phyloP scores from a whole-genome alignment of 768 basidiomycete species.

The Rhizopogon vinicolor region DNA sequence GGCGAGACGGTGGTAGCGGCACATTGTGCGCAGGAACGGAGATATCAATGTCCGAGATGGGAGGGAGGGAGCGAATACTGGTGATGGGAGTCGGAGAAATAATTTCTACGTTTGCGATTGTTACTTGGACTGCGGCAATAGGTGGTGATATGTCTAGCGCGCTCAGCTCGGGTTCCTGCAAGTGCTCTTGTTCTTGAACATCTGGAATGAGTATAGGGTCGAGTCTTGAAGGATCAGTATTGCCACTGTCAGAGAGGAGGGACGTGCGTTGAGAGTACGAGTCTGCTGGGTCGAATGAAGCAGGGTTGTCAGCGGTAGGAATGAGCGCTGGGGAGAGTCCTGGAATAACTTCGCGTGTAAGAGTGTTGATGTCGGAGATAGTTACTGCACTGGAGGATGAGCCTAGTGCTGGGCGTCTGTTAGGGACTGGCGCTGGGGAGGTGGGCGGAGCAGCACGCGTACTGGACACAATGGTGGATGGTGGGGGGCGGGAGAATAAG shows the following conservation, averaged over 20 bases:
- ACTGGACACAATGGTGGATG: conserved; percentile 12
- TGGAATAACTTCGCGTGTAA: conserved; percentile 8
- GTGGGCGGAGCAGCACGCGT: conserved; percentile 15
- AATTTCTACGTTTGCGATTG: background rate
- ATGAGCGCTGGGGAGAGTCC: conserved; percentile 24
- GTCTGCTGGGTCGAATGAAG: background rate
- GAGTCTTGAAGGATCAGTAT: conserved; percentile 13
- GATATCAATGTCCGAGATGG: conserved; percentile 16
- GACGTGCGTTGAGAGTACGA: background rate
- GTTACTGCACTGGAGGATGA: conserved; percentile 17
- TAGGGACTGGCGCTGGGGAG: conserved; percentile 10
- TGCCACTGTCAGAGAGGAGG: background rate
- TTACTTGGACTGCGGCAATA: conserved; percentile 7
- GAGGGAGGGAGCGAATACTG: conserved; percentile 4
- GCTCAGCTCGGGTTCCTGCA: background rate
- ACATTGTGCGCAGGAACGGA: conserved; percentile 13
- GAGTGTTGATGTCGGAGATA: conserved; percentile 1
- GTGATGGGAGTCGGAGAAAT: conserved; percentile 6
- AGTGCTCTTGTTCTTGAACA: conserved; percentile 3
- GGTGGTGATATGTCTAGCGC: conserved; percentile 3
- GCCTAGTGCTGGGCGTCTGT: conserved; percentile 7
- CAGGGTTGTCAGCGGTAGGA: conserved; percentile 10
- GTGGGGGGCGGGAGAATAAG: conserved; percentile 3
- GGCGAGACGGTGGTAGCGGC: conserved; percentile 21
- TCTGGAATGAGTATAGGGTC: conserved; percentile 16